phyloP scores from a whole-genome alignment of 495 filamentous ascomycete species.

The Aspergillus taichungensis region DNA sequence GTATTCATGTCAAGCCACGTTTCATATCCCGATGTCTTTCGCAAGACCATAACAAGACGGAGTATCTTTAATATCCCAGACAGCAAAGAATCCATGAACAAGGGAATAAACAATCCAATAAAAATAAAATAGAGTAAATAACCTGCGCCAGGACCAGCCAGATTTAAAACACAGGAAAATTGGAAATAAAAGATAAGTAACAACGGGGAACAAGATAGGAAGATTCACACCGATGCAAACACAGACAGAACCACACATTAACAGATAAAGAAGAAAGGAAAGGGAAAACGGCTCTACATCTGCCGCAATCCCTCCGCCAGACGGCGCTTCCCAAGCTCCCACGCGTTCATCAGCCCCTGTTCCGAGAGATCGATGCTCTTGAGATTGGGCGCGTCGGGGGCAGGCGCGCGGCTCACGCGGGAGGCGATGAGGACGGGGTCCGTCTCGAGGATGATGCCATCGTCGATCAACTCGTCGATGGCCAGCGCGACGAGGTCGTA shows the following conservation, averaged over 20 bases:
- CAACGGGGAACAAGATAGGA: neutral
- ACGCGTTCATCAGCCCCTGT: conserved; percentile 89
- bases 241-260: conserved; percentile 10
- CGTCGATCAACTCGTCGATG: conserved; percentile 93
- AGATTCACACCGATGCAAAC: conserved; percentile 21
- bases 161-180: conserved; percentile 18
- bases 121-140: conserved; percentile 16
- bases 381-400: conserved; percentile 77
- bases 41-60: too few relatives aligned
- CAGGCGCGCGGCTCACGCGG: conserved; percentile 83
- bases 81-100: conserved; percentile 5
- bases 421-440: conserved; percentile 89
- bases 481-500: conserved; percentile 88
- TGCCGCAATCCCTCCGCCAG: conserved; percentile 87
- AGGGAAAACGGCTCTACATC: conserved; percentile 24
- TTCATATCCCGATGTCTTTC: too few relatives aligned
- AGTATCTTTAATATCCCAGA: neutral
- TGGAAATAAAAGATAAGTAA: conserved; percentile 1
- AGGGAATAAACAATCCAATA: conserved; percentile 8
- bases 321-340: conserved; percentile 90
- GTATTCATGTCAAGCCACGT: too few relatives aligned
- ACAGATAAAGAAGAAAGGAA: conserved; percentile 7
- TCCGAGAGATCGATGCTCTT: conserved; percentile 92
- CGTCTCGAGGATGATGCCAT: conserved; percentile 93
- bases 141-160: conserved; percentile 35